Evolutionary conservation across 495 filamentous ascomycete species (phyloP), one percentile per base, ranked within the genome.

Genomic region (Podospora didyma): DNA sequence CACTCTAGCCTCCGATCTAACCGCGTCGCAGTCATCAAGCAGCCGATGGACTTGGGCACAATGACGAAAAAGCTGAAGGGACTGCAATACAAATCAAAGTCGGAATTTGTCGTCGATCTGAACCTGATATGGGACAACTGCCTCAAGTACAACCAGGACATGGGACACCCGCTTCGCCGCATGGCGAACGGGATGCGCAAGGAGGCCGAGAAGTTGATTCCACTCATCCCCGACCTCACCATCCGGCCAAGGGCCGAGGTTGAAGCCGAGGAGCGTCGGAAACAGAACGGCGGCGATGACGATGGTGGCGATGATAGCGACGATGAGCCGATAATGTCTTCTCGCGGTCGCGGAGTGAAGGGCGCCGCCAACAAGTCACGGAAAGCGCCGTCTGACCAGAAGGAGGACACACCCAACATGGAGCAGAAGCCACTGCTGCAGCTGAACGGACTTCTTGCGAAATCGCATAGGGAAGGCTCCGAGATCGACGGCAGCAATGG

Each of bases 31-130:
- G 87, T 97, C 59, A 97, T 97, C 75, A 96, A 94, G 74, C 85
- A 92, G 26, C 95, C 94, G 0, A 99, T 99, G 94, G 94, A 99
- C 69, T 83, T 99, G 44, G 94, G 95, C 39, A 87, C 86, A 34
- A 97, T 99, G 89, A 93, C 94, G 35, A 99, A 99, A 76, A 97
- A 97, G 74, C 83, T 99, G 31, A 96, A 96, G 69, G 76, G 80
- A 2, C 70, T 94, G 12, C 80, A 81, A 20, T 98, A 96, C 78
- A 93, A 89, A 69, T 96, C 91, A 46, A 98, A 98, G 76, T 79
- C 88, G 52, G 94, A 98, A 12, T 98, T 98, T 61, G 90, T 97
- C 31, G 83, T 86, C 49, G 94, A 98, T 58, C 75, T 97, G 21
- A 91, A 93, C 63, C 79, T 96, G 19, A 99, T 99, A 44, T 99